These are phyloP conservation scores for Ashbya aceris DNA, from an alignment of 1,139 yeast species.

Conservation along the genomic window DNA sequence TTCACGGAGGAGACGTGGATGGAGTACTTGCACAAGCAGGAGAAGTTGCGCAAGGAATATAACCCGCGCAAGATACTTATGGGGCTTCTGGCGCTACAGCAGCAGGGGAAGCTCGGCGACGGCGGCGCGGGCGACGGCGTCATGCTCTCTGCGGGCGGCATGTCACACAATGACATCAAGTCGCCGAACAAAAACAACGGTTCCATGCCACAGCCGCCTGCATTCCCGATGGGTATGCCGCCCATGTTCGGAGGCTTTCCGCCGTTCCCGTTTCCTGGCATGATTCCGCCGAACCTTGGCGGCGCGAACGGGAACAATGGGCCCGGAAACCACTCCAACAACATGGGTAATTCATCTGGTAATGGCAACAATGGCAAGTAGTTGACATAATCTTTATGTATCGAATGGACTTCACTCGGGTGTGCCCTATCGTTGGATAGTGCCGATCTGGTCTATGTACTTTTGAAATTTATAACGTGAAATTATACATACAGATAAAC, in stretches of 20 bases:
- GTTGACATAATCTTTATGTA: background rate
- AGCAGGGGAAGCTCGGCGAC: slow-evolving; percentile 28
- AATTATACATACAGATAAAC: too few relatives aligned
- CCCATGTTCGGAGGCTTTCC: slow-evolving; percentile 35
- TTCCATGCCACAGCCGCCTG: slow-evolving; percentile 23
- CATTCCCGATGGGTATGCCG: slow-evolving; percentile 25
- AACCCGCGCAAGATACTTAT: slow-evolving; percentile 45
- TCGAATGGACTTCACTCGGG: background rate
- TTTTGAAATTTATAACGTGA: too few relatives aligned
- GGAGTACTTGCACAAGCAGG: slow-evolving; percentile 84
- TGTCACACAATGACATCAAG: slow-evolving; percentile 9
- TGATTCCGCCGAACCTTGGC: slow-evolving; percentile 22
- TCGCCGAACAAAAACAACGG: slow-evolving; percentile 13
- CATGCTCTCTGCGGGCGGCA: slow-evolving; percentile 3
- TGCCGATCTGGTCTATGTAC: too few relatives aligned
- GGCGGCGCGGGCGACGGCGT: background rate
- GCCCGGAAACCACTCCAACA: slow-evolving; percentile 8
- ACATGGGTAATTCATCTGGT: slow-evolving; percentile 7
- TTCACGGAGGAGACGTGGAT: slow-evolving; percentile 96
- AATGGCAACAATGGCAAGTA: background rate
- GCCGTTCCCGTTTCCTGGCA: slow-evolving; percentile 30
- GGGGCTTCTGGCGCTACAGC: slow-evolving; percentile 34
- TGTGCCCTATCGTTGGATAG: too few relatives aligned
- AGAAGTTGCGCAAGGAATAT: slow-evolving; percentile 67
- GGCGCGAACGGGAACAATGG: background rate